Percentiles rank a stretch among this genome's conserved stretches.
Evolutionary conservation across 805 yeast species (phyloP).

Genomic region (Ogataea chonburiensis): DNA sequence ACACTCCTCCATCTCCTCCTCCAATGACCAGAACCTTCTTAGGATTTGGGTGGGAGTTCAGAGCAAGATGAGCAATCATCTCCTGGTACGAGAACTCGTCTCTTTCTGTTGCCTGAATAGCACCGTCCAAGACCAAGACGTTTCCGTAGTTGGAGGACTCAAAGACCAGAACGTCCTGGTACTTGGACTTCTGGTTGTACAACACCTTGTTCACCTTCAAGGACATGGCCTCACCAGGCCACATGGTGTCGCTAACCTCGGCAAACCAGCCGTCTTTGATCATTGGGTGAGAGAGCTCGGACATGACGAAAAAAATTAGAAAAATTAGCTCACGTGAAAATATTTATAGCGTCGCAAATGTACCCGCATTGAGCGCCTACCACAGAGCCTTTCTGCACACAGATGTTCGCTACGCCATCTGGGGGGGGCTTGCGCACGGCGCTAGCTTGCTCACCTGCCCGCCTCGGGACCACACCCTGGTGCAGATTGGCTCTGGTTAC

Average conservation of each 20-base stretch:
- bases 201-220: slow-evolving; percentile 83
- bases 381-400: too few relatives aligned
- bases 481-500: too few relatives aligned
- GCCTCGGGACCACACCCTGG: too few relatives aligned
- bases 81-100: slow-evolving; percentile 98
- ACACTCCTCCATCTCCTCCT: slow-evolving; percentile 99
- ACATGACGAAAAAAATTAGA: slow-evolving; percentile 7
- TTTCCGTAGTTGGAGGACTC: slow-evolving; percentile 93
- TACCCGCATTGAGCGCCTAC: too few relatives aligned
- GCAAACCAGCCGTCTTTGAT: slow-evolving; percentile 93
- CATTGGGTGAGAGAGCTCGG: slow-evolving; percentile 52
- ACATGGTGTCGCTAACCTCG: slow-evolving; percentile 91
- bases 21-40: slow-evolving; percentile 93
- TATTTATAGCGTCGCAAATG: slow-evolving; percentile 3
- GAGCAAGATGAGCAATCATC: slow-evolving; percentile 93
- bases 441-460: too few relatives aligned
- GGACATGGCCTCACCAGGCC: slow-evolving; percentile 99
- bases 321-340: background rate
- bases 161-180: slow-evolving; percentile 92
- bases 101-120: slow-evolving; percentile 94
- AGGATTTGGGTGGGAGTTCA: slow-evolving; percentile 93
- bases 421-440: too few relatives aligned
- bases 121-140: slow-evolving; percentile 91
- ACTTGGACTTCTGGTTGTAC: slow-evolving; percentile 80
- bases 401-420: too few relatives aligned